Base-by-base conservation (phyloP, 306 rosid species). In the Astragalus glycyphyllos region DNA sequence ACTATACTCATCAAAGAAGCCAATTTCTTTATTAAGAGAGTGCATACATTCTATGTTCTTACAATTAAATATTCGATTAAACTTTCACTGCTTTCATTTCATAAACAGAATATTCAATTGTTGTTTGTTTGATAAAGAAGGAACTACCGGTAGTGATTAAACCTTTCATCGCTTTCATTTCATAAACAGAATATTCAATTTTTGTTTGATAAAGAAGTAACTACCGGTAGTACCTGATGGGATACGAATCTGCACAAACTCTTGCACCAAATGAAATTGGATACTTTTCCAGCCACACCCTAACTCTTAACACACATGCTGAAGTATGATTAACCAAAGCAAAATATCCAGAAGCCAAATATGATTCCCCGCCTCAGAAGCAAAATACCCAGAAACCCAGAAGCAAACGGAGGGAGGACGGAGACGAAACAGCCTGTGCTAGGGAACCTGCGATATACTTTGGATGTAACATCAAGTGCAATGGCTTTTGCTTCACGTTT, bases 401-500 rank as follows among this genome's bases (percentile, higher is more conserved):
- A n/a, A n/a, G n/a, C n/a, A n/a, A n/a, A n/a, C n/a, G n/a, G n/a
- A n/a, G n/a, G n/a, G n/a, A n/a, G n/a, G n/a, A n/a, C n/a, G n/a
- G n/a, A n/a, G n/a, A n/a, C n/a, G n/a, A n/a, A n/a, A n/a, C 90
- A 49, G 96, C 81, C 72, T 89, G 85, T 73, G 87, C 58, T 83
- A 94, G 97, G n/a, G n/a, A n/a, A n/a, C n/a, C 35, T 79, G 86
- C 68, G 96, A 73, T 94, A 94, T 41, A 68, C 89, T 83, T 91
- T 91, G 6, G 90, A 86, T 16, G 96, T 89, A 71, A 87, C 82
- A 68, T 91, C 99, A 50, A 87, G 83, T 44, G 85, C 73, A 73
- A 94, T 79, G 61, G 84, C 74, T 77, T 89, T 96, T 73, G 97
- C 86, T 81, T 94, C 96, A 14, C 92, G 91, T 71, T 86, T 94